Percentiles rank a stretch among this genome's conserved stretches.
Conservation (phyloP, 2,329 filamentous ascomycete genomes). For the Shiraia bambusicola region DNA sequence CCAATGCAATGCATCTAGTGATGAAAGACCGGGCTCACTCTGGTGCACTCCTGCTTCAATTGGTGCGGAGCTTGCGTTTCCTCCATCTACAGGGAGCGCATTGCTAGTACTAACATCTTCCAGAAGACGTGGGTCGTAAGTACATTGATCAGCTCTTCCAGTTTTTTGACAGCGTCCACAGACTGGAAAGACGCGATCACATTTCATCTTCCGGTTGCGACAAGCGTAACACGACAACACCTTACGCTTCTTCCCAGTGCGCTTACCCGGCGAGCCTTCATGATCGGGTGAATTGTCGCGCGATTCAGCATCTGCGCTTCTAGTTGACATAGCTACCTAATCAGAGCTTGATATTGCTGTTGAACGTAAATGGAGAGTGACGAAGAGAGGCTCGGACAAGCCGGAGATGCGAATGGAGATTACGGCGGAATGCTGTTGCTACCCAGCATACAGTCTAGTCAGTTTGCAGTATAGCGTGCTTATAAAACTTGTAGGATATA, state of each 20-base stretch:
- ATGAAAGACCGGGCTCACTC: conserved; percentile 2
- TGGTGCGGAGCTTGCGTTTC: conserved; percentile 9
- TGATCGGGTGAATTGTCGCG: conserved; percentile 35
- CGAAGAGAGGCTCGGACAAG: conserved; percentile 23
- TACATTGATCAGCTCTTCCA: conserved; percentile 46
- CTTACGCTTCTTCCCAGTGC: conserved; percentile 46
- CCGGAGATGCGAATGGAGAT: conserved; percentile 20
- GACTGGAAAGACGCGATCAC: conserved; percentile 48
- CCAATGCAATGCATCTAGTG: conserved; percentile 26
- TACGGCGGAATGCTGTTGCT: conserved; percentile 2
- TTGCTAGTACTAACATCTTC: conserved; percentile 28
- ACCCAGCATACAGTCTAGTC: background rate
- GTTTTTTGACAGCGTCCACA: conserved; percentile 49
- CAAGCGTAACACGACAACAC: conserved; percentile 52
- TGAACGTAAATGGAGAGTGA: background rate
- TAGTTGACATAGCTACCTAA: conserved; percentile 26
- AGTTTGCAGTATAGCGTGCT: background rate
- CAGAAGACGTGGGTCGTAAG: conserved; percentile 43
- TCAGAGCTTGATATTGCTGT: background rate
- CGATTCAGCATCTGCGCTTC: conserved; percentile 29
- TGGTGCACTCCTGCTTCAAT: conserved; percentile 7
- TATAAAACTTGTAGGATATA: background rate
- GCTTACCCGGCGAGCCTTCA: conserved; percentile 41
- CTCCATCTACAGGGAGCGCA: conserved; percentile 22
- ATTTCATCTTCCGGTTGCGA: conserved; percentile 51